Percentiles rank a stretch among this genome's conserved stretches.
phyloP scores from a whole-genome alignment of 257 asterid genomes.

The Nicotiana otophora region DNA sequence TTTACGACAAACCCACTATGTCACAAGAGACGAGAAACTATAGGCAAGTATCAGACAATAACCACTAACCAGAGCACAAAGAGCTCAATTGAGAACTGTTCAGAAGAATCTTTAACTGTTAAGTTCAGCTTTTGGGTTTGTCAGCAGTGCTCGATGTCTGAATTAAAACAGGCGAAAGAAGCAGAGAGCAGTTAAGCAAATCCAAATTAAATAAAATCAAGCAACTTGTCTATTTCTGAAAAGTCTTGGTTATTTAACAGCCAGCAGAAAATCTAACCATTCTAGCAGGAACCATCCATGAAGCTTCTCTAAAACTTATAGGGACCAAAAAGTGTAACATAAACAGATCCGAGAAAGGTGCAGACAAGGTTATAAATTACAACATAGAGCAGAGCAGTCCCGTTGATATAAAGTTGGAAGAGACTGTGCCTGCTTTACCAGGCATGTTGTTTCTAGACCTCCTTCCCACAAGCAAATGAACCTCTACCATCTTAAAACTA shows the following conservation, averaged over 20 bases:
- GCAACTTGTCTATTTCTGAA: too few relatives aligned
- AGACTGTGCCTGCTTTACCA: neutral
- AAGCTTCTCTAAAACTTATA: neutral
- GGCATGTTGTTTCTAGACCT: constrained; percentile 2
- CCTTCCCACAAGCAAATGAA: neutral
- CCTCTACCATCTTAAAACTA: neutral
- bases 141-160: neutral
- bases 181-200: neutral
- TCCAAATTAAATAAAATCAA: too few relatives aligned
- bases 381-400: neutral
- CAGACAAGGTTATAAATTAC: neutral
- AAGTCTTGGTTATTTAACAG: neutral
- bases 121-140: neutral
- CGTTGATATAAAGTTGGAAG: neutral
- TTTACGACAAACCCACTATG: neutral
- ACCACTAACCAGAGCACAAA: neutral
- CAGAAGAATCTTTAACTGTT: neutral
- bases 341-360: neutral
- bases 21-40: neutral
- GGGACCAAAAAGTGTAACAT: neutral
- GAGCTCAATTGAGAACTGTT: neutral
- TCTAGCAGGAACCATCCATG: neutral
- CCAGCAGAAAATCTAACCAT: neutral
- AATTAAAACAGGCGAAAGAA: neutral
- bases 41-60: too few relatives aligned